Percentiles rank a stretch among this genome's conserved stretches.
Evolutionary conservation across 768 basidiomycete species (phyloP).

Genomic region (Coprinopsis cinerea): DNA sequence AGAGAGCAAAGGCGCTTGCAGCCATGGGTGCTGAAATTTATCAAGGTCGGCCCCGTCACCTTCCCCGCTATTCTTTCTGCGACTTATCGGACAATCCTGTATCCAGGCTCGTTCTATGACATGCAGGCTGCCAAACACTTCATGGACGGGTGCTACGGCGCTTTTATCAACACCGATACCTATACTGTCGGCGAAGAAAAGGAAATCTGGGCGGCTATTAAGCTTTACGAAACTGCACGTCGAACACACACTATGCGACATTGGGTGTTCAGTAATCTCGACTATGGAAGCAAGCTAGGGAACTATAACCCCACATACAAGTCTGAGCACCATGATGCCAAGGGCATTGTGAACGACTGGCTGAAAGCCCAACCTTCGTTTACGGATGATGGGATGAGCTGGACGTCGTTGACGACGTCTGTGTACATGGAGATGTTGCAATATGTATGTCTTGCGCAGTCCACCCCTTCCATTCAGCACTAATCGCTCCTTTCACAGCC

Average conservation of each 20-base stretch:
- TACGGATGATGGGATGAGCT: slow-evolving; percentile 26
- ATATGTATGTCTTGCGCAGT: slow-evolving; percentile 19
- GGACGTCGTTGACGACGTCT: slow-evolving; percentile 32
- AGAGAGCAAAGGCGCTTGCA: slow-evolving; percentile 29
- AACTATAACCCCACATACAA: slow-evolving; percentile 26
- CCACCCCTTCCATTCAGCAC: background rate
- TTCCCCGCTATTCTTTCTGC: background rate
- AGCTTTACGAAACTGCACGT: slow-evolving; percentile 36
- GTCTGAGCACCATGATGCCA: slow-evolving; percentile 34
- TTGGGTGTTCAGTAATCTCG: slow-evolving; percentile 36
- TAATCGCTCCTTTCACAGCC: slow-evolving; percentile 11
- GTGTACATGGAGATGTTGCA: slow-evolving; percentile 40
- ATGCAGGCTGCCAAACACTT: slow-evolving; percentile 13
- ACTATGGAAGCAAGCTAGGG: slow-evolving; percentile 31
- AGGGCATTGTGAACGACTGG: slow-evolving; percentile 35
- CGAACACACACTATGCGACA: slow-evolving; percentile 27
- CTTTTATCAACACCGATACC: slow-evolving; percentile 34
- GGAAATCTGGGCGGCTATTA: slow-evolving; percentile 33
- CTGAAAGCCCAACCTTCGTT: slow-evolving; percentile 29
- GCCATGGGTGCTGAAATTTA: slow-evolving; percentile 32
- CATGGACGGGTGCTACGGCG: slow-evolving; percentile 33
- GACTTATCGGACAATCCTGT: background rate
- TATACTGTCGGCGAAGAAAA: slow-evolving; percentile 37
- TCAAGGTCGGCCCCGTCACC: slow-evolving; percentile 20
- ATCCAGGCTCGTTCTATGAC: slow-evolving; percentile 13